Conservation (phyloP, 805 yeast genomes). For the Monosporozyma servazzii region DNA sequence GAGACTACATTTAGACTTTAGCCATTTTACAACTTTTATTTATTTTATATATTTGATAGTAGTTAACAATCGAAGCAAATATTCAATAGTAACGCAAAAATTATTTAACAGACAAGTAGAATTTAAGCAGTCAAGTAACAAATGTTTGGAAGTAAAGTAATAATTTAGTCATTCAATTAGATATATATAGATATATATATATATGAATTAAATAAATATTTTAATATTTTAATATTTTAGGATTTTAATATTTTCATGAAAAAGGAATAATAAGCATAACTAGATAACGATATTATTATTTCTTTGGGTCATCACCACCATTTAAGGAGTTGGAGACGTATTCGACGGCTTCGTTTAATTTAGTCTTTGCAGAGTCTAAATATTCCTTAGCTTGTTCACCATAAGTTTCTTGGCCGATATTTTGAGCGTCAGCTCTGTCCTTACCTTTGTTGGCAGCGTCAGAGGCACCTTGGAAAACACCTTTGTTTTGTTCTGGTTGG, state of each 20-base stretch:
- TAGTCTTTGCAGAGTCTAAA: constrained; percentile 46
- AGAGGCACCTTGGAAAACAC: constrained; percentile 55
- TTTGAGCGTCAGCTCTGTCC: constrained; percentile 35
- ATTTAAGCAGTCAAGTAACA: too few species aligned
- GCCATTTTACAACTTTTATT: too few species aligned
- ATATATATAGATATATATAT: too few species aligned
- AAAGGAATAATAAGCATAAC: too few species aligned
- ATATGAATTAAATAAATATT: too few species aligned
- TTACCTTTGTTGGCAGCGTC: constrained; percentile 52
- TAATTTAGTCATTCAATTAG: too few species aligned
- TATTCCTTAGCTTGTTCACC: constrained; percentile 51
- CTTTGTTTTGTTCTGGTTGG: constrained; percentile 61
- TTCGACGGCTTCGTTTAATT: constrained; percentile 37
- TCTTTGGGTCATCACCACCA: constrained; percentile 38
- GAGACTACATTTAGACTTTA: neutral
- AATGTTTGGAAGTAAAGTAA: too few species aligned
- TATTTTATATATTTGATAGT: too few species aligned
- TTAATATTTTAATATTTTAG: too few species aligned
- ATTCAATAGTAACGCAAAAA: neutral
- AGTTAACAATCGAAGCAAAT: too few species aligned
- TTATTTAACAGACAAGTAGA: too few species aligned
- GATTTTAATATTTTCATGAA: neutral
- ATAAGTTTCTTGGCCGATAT: constrained; percentile 35
- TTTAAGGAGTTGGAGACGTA: constrained; percentile 41
- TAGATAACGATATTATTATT: too few species aligned